Conservation (phyloP, 1,139 yeast genomes). For the Hanseniaspora gamundiae region DNA sequence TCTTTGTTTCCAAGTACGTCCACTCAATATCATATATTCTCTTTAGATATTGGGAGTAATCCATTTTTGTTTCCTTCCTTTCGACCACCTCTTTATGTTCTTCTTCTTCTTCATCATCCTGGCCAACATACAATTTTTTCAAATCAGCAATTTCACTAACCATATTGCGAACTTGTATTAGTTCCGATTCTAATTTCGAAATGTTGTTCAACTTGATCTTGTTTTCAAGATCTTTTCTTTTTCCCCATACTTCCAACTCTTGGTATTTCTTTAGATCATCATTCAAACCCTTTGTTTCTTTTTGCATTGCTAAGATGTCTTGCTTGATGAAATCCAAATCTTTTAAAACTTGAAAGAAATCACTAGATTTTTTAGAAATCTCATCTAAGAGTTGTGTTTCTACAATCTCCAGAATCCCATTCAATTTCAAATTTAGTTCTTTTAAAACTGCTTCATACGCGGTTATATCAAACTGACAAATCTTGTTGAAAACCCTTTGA, state of each 20-base stretch:
- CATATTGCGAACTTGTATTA: slow-evolving; percentile 50
- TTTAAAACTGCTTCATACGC: slow-evolving; percentile 55
- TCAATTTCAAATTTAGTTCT: slow-evolving; percentile 33
- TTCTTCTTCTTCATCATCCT: slow-evolving; percentile 31
- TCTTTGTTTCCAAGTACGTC: background rate
- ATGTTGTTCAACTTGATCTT: slow-evolving; percentile 45
- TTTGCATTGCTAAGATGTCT: background rate
- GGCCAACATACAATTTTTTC: slow-evolving; percentile 29
- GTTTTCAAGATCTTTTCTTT: slow-evolving; percentile 41
- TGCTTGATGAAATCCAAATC: slow-evolving; percentile 38
- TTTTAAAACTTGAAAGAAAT: slow-evolving; percentile 74
- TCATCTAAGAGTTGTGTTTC: slow-evolving; percentile 73
- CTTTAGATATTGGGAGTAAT: slow-evolving; percentile 31
- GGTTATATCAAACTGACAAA: slow-evolving; percentile 19
- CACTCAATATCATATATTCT: slow-evolving; percentile 43
- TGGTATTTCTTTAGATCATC: background rate
- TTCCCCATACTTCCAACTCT: slow-evolving; percentile 36
- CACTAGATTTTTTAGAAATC: slow-evolving; percentile 71
- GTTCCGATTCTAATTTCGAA: slow-evolving; percentile 46
- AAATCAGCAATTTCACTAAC: slow-evolving; percentile 35
- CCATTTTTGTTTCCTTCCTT: background rate
- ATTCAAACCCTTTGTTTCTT: background rate
- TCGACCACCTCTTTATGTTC: slow-evolving; percentile 8
- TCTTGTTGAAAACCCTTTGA: slow-evolving; percentile 59
- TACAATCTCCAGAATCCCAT: slow-evolving; percentile 73